These are phyloP conservation scores for Hypholoma fasciculare DNA, from an alignment of 768 basidiomycete species.

Conservation along the genomic window DNA sequence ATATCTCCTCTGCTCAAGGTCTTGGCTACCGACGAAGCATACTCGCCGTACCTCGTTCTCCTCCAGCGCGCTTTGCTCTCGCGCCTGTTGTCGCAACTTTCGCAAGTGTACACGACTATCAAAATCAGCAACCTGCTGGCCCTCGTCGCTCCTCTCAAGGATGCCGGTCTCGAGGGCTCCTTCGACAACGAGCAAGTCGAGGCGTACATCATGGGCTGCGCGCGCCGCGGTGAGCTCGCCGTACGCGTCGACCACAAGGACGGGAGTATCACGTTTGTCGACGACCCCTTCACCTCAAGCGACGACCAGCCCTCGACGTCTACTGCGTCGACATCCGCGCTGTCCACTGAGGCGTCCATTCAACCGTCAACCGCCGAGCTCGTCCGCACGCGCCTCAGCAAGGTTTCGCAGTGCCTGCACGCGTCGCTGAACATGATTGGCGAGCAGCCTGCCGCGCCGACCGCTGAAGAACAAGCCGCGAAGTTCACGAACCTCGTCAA, in stretches of 20 bases:
- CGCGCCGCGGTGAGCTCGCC: conserved; percentile 80
- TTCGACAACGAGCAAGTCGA: conserved; percentile 82
- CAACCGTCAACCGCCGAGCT: conserved; percentile 75
- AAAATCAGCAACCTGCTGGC: conserved; percentile 74
- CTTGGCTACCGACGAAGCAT: conserved; percentile 57
- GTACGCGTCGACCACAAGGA: conserved; percentile 88
- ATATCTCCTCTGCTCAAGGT: conserved; percentile 76
- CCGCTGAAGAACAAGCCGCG: conserved; percentile 58
- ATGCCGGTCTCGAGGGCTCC: conserved; percentile 46
- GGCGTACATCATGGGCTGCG: conserved; percentile 92
- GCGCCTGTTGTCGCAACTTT: conserved; percentile 86
- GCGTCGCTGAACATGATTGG: conserved; percentile 62
- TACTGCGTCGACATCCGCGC: conserved; percentile 19
- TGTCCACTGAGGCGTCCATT: conserved; percentile 38
- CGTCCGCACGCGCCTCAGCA: conserved; percentile 75
- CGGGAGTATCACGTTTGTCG: conserved; percentile 82
- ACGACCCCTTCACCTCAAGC: conserved; percentile 62
- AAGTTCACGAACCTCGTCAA: conserved; percentile 60
- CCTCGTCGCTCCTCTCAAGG: conserved; percentile 75
- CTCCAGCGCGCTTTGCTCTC: conserved; percentile 91
- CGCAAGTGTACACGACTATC: conserved; percentile 90
- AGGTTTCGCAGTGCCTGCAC: conserved; percentile 73
- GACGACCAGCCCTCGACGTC: conserved; percentile 37
- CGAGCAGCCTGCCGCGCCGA: conserved; percentile 34
- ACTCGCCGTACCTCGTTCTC: conserved; percentile 83